Conservation (phyloP, 129 eudicot genomes). For the Artemisia argyi region DNA sequence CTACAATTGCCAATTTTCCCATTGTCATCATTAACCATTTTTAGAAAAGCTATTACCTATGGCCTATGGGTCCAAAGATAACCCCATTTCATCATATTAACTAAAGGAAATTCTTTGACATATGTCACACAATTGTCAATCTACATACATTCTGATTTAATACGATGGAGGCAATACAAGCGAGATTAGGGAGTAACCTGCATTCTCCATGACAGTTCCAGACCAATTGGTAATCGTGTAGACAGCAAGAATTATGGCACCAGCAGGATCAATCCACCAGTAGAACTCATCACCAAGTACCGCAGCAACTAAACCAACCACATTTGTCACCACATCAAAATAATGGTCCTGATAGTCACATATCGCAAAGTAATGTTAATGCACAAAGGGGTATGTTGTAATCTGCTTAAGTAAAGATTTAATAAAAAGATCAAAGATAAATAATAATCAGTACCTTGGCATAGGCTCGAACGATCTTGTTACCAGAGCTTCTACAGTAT, state of each 20-base stretch:
- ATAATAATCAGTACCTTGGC: conserved; percentile 49
- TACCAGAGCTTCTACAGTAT: conserved; percentile 72
- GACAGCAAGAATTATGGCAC: conserved; percentile 65
- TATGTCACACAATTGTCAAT: background rate
- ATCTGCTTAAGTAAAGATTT: background rate
- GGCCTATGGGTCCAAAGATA: no score
- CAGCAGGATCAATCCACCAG: conserved; percentile 86
- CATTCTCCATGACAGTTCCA: conserved; percentile 74
- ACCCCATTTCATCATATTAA: no score
- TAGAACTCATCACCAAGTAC: conserved; percentile 65
- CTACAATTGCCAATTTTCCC: no score
- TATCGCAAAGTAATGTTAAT: background rate
- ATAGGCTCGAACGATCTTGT: conserved; percentile 72
- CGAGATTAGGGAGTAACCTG: conserved; percentile 42
- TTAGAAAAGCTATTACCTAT: no score
- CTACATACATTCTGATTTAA: background rate
- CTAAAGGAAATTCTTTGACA: no score
- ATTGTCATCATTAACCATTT: no score
- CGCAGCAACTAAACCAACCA: conserved; percentile 71
- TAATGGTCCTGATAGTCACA: conserved; percentile 56
- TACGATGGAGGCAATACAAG: background rate
- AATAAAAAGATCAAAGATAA: conserved; percentile 6
- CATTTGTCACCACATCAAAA: conserved; percentile 75
- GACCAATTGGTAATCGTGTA: conserved; percentile 74
- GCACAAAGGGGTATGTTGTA: conserved; percentile 3